A percentile compares a stretch with the other conserved stretches of the same genome.
Evolutionary conservation across 352 stramenopile genomes (phyloP).

Genomic region (Pythium folliculosum): DNA sequence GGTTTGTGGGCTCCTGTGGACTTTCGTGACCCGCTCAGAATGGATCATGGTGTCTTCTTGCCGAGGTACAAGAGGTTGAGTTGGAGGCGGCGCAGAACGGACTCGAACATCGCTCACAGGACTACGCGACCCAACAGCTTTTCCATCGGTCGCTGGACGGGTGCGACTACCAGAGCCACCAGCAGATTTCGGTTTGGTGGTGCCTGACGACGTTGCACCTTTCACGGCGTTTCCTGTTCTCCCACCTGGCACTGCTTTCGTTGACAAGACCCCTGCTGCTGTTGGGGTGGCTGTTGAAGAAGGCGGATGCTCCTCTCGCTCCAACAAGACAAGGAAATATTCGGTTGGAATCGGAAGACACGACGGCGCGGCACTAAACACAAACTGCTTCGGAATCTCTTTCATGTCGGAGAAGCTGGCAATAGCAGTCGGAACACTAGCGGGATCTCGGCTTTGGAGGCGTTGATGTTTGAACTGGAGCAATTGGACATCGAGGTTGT

Average conservation of each 20-base stretch:
- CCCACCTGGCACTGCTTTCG: neutral
- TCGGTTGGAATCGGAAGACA: constrained; percentile 46
- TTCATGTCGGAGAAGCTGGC: constrained; percentile 37
- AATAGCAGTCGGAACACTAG: constrained; percentile 15
- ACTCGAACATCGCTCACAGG: neutral
- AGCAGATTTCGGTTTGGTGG: neutral
- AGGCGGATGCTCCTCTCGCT: neutral
- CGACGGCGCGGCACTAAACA: constrained; percentile 42
- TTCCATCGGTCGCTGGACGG: neutral
- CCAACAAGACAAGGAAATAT: constrained; percentile 45
- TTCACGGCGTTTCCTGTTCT: neutral
- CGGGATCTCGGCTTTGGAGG: constrained; percentile 11
- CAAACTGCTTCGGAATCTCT: constrained; percentile 71
- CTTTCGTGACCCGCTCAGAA: neutral
- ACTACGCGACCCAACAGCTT: neutral
- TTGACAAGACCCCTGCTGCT: too few species aligned
- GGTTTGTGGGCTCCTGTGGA: neutral
- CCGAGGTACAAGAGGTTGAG: neutral
- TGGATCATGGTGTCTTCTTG: neutral
- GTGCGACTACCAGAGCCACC: neutral
- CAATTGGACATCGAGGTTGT: constrained; percentile 1
- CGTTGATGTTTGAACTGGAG: constrained; percentile 20
- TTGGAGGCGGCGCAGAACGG: neutral
- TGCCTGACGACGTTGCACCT: too few species aligned
- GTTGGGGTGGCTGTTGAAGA: neutral